Conservation (phyloP, 805 yeast genomes). For the Starmerella potacharoeniae region DNA sequence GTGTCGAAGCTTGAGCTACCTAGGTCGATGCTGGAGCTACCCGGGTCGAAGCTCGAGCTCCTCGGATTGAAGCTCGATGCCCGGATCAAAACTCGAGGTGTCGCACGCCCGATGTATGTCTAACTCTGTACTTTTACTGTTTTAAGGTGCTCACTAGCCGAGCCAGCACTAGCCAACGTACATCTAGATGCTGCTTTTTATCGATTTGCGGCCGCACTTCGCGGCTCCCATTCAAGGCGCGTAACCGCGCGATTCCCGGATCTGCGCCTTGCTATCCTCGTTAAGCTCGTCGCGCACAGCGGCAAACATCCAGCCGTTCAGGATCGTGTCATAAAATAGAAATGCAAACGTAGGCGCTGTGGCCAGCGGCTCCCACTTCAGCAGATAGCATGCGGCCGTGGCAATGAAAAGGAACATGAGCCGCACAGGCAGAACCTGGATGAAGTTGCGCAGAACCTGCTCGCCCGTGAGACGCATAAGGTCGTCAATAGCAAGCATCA, state of each 20-base stretch:
- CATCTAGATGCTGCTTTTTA: too few species aligned
- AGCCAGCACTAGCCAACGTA: too few species aligned
- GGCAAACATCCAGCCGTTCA: slow-evolving; percentile 26
- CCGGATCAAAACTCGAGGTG: too few species aligned
- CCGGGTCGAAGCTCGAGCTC: too few species aligned
- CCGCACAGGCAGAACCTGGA: slow-evolving; percentile 25
- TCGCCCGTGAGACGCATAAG: slow-evolving; percentile 21
- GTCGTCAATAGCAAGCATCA: slow-evolving; percentile 24
- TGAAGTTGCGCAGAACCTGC: slow-evolving; percentile 20
- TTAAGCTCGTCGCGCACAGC: slow-evolving; percentile 30
- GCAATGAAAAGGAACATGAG: slow-evolving; percentile 23
- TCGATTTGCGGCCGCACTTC: too few species aligned
- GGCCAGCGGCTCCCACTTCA: slow-evolving; percentile 20
- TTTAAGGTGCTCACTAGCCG: too few species aligned
- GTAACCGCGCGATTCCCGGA: slow-evolving; percentile 21
- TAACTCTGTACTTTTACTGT: too few species aligned
- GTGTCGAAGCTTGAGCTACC: too few species aligned
- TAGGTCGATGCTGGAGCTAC: too few species aligned
- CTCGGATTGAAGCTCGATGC: too few species aligned
- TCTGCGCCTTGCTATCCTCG: slow-evolving; percentile 21
- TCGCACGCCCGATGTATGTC: too few species aligned
- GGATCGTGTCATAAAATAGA: slow-evolving; percentile 26
- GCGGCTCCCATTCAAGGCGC: background rate
- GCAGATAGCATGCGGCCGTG: slow-evolving; percentile 21
- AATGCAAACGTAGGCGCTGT: slow-evolving; percentile 26